Evolutionary conservation across 2,329 filamentous ascomycete genomes (phyloP).

Genomic region (Setomelanomma holmii): DNA sequence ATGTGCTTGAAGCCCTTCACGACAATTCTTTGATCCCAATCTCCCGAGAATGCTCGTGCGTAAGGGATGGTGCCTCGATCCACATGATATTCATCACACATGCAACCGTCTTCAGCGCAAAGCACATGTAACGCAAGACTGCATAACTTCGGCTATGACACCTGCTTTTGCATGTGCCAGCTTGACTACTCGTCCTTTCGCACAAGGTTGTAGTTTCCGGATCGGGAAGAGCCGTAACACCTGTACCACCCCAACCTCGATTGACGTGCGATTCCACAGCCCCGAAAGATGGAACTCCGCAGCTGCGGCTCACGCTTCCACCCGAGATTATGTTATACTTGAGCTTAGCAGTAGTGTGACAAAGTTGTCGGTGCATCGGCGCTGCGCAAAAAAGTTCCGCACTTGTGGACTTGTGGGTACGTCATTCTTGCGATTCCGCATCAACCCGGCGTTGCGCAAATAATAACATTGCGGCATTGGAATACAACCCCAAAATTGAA

Average conservation of each 20-base stretch:
- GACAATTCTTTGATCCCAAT: no score
- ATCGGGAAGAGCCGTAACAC: not conserved
- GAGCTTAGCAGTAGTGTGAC: not conserved
- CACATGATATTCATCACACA: no score
- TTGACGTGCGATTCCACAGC: not conserved
- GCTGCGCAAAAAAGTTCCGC: constrained; percentile 20
- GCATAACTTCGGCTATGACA: no score
- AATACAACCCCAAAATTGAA: no score
- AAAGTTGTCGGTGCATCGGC: not conserved
- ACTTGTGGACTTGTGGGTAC: no score
- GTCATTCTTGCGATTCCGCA: constrained; percentile 28
- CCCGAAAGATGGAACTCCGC: not conserved
- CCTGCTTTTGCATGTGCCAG: not conserved
- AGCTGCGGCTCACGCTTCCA: not conserved
- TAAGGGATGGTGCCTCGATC: no score
- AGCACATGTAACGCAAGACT: no score
- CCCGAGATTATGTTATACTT: not conserved
- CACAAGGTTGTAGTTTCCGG: not conserved
- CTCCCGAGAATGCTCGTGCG: no score
- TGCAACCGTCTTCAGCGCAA: no score
- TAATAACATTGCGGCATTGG: constrained; percentile 12
- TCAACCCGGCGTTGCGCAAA: constrained; percentile 14
- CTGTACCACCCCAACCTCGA: not conserved
- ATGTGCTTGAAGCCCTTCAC: no score
- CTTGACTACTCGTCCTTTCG: not conserved